These are phyloP conservation scores for Diplodia intermedia DNA, from an alignment of 2,329 filamentous ascomycete species.

Conservation along the genomic window DNA sequence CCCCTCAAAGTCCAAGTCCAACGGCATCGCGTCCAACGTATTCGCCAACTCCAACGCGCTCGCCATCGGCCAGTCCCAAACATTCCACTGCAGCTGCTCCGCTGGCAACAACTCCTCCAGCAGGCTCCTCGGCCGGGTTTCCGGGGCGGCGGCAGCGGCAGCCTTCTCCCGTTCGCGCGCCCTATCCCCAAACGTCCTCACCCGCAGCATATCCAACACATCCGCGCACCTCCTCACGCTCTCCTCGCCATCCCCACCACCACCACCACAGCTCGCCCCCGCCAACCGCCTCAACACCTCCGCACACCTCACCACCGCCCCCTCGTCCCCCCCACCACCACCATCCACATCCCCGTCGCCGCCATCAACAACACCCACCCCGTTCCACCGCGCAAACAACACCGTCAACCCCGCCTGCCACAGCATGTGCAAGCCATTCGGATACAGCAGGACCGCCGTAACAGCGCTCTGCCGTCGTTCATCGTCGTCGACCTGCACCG, in stretches of 20 bases:
- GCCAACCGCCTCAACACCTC: background rate
- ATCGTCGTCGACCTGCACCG: background rate
- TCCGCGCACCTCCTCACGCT: slow-evolving; percentile 9
- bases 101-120: background rate
- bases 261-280: background rate
- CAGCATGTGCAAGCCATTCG: slow-evolving; percentile 11
- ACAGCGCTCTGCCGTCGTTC: background rate
- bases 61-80: slow-evolving; percentile 9
- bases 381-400: slow-evolving; percentile 1
- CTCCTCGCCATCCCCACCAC: background rate
- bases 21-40: background rate
- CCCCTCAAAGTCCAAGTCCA: background rate
- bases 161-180: background rate
- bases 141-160: background rate
- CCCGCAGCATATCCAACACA: slow-evolving; percentile 1
- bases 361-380: background rate
- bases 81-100: slow-evolving; percentile 1
- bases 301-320: background rate
- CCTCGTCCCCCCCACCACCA: background rate
- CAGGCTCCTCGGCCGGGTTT: background rate
- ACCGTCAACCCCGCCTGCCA: slow-evolving; percentile 9
- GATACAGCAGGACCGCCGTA: background rate
- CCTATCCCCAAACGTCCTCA: background rate
- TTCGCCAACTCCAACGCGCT: background rate
- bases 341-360: background rate